Percentiles rank a stretch among this genome's conserved stretches.
Evolutionary conservation across 139 green algal species (phyloP).

Genomic region (Coelastrella sp.): DNA sequence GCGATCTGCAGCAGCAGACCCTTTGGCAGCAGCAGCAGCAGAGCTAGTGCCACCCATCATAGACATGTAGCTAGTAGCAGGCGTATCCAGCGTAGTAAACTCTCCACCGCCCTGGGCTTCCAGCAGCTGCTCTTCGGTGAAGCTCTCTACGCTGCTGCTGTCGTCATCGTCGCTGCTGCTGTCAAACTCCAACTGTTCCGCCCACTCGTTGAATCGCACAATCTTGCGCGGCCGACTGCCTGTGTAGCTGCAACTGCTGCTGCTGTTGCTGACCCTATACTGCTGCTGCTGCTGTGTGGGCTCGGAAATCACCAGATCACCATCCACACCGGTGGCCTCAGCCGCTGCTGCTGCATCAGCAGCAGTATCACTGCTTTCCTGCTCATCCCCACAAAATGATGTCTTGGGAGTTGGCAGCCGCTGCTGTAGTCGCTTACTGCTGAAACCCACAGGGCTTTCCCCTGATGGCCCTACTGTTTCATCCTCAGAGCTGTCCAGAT

Average conservation of each 20-base stretch:
- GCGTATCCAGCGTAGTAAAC: background rate
- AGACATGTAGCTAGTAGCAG: background rate
- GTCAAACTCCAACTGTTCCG: constrained; percentile 38
- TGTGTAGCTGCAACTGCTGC: background rate
- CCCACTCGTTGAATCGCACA: constrained; percentile 32
- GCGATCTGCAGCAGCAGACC: background rate
- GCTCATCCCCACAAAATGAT: background rate
- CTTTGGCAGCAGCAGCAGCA: background rate
- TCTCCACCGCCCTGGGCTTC: constrained; percentile 37
- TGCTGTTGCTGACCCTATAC: background rate
- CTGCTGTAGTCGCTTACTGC: background rate
- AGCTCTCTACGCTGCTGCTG: constrained; percentile 39
- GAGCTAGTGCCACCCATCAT: background rate
- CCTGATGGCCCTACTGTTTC: background rate
- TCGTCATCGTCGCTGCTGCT: background rate
- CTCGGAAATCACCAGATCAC: no score
- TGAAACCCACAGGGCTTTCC: background rate
- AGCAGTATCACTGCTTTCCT: no score
- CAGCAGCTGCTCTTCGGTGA: constrained; percentile 48
- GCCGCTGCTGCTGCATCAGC: background rate
- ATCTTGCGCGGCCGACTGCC: background rate
- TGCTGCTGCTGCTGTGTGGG: background rate
- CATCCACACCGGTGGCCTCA: background rate
- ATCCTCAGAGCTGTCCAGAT: background rate
- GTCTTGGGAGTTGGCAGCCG: constrained; percentile 20